These are phyloP conservation scores for Fusarium gaditjirri DNA, from an alignment of 2,329 filamentous ascomycete species.

Conservation along the genomic window DNA sequence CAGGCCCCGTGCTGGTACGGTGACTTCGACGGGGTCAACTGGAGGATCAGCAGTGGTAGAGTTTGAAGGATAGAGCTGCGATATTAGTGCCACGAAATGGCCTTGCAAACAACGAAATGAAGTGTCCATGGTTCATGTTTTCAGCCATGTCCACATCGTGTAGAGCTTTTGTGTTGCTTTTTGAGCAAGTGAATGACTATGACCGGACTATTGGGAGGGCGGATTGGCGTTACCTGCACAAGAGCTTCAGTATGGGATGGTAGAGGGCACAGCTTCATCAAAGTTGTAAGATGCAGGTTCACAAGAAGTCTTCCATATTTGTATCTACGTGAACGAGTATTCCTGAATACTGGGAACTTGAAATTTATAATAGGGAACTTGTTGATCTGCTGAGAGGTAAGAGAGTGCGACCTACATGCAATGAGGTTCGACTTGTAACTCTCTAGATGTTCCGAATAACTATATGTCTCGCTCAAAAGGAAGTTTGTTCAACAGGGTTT, in stretches of 20 bases:
- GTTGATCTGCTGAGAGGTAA: not conserved
- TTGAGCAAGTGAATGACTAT: constrained; percentile 6
- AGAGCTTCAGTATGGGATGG: constrained; percentile 5
- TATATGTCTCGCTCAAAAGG: not conserved
- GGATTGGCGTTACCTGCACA: constrained; percentile 25
- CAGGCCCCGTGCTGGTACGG: constrained; percentile 42
- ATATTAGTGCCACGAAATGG: not conserved
- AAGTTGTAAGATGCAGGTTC: constrained; percentile 2
- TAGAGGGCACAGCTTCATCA: not conserved
- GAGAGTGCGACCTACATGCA: not conserved
- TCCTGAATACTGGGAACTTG: not conserved
- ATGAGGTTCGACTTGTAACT: not conserved
- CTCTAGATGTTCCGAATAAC: not conserved
- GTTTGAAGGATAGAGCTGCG: constrained; percentile 51
- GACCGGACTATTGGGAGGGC: constrained; percentile 8
- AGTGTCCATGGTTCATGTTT: constrained; percentile 20
- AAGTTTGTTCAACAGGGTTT: not conserved
- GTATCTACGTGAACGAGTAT: not conserved
- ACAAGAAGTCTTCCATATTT: constrained; percentile 5
- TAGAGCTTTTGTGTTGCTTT: not conserved
- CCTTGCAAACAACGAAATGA: constrained; percentile 30
- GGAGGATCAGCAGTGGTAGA: constrained; percentile 53
- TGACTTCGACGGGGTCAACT: constrained; percentile 45
- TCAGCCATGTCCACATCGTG: constrained; percentile 19
- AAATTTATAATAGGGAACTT: not conserved